phyloP scores from a whole-genome alignment of 768 basidiomycete genomes.

The Pulveroboletus frians region DNA sequence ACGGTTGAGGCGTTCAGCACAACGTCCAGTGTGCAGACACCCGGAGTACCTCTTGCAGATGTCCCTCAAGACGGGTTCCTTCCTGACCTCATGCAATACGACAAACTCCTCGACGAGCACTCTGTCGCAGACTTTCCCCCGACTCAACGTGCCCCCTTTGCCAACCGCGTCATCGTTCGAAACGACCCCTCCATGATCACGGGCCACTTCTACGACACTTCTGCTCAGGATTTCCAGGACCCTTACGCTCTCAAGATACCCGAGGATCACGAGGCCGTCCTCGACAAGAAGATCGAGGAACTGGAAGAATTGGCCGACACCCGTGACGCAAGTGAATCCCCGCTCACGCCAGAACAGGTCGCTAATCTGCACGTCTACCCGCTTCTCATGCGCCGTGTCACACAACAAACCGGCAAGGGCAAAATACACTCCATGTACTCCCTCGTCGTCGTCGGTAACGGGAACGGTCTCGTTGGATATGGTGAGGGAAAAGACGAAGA shows the following conservation, averaged over 20 bases:
- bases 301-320: conserved; percentile 16
- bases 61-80: conserved; percentile 30
- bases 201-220: conserved; percentile 28
- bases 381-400: conserved; percentile 52
- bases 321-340: conserved; percentile 14
- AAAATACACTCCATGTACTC: conserved; percentile 63
- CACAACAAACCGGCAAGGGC: conserved; percentile 92
- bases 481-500: conserved; percentile 78
- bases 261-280: conserved; percentile 8
- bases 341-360: conserved; percentile 21
- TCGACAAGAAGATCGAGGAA: conserved; percentile 13
- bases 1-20: conserved; percentile 3
- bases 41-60: conserved; percentile 16
- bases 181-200: conserved; percentile 68
- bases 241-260: neutral
- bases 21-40: neutral
- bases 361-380: conserved; percentile 37
- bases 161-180: conserved; percentile 60
- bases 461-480: conserved; percentile 75
- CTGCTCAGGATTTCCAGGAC: conserved; percentile 6
- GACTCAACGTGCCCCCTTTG: conserved; percentile 45
- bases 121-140: conserved; percentile 52
- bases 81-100: conserved; percentile 60
- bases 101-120: conserved; percentile 58
- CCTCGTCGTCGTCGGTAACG: conserved; percentile 76